phyloP scores from a whole-genome alignment of 2,329 filamentous ascomycete genomes.

The Monilinia fructicola region DNA sequence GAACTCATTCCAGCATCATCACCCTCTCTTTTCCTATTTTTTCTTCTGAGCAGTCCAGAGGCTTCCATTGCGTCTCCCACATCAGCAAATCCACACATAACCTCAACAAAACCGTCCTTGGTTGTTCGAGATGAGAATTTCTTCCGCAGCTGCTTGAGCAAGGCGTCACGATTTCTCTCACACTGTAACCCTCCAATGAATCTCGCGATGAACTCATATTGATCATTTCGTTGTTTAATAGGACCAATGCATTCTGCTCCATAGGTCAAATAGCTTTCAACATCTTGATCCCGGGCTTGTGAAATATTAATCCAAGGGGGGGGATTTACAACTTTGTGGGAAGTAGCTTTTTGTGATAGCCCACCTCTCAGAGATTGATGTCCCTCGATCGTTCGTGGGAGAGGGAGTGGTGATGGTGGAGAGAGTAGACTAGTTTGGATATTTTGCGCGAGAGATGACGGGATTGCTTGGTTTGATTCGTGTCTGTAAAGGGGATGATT shows the following conservation, averaged over 20 bases:
- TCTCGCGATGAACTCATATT: constrained; percentile 12
- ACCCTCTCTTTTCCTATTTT: neutral
- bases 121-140: constrained; percentile 5
- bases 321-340: neutral
- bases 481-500: neutral
- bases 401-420: neutral
- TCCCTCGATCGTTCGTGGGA: neutral
- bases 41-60: constrained; percentile 2
- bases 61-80: constrained; percentile 7
- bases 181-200: constrained; percentile 8
- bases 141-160: constrained; percentile 1
- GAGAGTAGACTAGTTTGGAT: neutral
- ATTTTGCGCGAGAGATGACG: constrained; percentile 3
- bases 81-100: constrained; percentile 11
- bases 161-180: neutral
- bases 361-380: neutral
- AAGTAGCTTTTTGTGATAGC: neutral
- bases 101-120: constrained; percentile 15
- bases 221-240: neutral
- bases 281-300: constrained; percentile 4
- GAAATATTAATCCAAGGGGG: constrained; percentile 4
- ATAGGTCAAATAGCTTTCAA: neutral
- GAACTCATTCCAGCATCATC: neutral
- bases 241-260: neutral
- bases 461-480: neutral